These are phyloP conservation scores for Bidens hawaiensis DNA, from an alignment of 140 eudicot genomes.

Conservation along the genomic window DNA sequence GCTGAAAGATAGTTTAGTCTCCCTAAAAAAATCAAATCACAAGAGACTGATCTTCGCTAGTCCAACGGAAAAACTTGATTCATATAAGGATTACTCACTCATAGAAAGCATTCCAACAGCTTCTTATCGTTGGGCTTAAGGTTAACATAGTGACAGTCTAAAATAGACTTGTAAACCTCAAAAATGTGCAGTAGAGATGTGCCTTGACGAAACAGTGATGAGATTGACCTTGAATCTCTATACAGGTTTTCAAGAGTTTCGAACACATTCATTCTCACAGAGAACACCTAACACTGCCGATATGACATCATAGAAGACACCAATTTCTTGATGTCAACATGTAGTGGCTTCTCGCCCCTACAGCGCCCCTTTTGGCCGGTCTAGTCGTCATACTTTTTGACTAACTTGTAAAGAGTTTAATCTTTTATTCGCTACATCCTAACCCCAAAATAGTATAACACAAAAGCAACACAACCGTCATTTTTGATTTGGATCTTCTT, in stretches of 20 bases:
- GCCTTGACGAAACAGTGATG: conserved; percentile 34
- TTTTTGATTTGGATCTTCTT: conserved; percentile 5
- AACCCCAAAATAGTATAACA: conserved; percentile 51
- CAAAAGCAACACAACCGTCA: conserved; percentile 22
- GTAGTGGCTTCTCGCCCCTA: conserved; percentile 23
- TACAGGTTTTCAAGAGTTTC: conserved; percentile 38
- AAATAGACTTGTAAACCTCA: conserved; percentile 41
- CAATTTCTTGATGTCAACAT: conserved; percentile 31
- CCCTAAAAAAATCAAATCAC: conserved; percentile 36
- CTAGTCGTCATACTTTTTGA: conserved; percentile 49
- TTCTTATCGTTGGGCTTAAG: conserved; percentile 24
- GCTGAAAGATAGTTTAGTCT: conserved; percentile 27
- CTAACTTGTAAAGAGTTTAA: conserved; percentile 22
- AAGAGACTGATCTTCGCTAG: conserved; percentile 35
- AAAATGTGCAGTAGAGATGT: conserved; percentile 36
- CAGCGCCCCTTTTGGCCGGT: conserved; percentile 23
- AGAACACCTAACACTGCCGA: conserved; percentile 47
- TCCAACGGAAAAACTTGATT: conserved; percentile 48
- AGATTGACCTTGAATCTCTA: background rate
- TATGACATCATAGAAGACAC: conserved; percentile 30
- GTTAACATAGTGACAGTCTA: conserved; percentile 21
- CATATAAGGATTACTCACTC: conserved; percentile 22
- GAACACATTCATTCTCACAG: conserved; percentile 49
- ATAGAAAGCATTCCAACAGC: conserved; percentile 12
- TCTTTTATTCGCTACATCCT: conserved; percentile 16